Evolutionary conservation across 805 yeast species (phyloP).

Genomic region (Kregervanrija fluxuum): DNA sequence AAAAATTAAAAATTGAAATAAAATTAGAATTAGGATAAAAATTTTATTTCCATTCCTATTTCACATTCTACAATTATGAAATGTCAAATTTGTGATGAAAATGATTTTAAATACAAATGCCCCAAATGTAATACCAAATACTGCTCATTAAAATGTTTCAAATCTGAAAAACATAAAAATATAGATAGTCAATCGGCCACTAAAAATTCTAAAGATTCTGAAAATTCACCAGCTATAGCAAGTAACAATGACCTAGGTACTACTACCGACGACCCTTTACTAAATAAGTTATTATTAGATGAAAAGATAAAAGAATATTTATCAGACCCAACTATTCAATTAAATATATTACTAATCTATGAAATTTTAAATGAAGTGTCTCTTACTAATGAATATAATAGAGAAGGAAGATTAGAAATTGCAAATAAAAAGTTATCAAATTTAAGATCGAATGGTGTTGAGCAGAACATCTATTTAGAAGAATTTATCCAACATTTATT

Average conservation of each 20-base stretch:
- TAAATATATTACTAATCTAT: conserved; percentile 45
- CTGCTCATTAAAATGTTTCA: conserved; percentile 61
- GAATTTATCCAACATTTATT: conserved; percentile 37
- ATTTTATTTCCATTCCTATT: too few species aligned
- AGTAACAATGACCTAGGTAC: not conserved
- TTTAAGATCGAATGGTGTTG: conserved; percentile 56
- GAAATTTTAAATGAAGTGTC: conserved; percentile 40
- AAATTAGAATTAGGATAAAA: too few species aligned
- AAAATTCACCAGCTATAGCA: not conserved
- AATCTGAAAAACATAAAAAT: conserved; percentile 33
- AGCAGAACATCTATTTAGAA: conserved; percentile 61
- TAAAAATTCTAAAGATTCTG: conserved; percentile 1
- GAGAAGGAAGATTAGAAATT: conserved; percentile 49
- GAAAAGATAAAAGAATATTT: conserved; percentile 39
- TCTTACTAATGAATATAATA: conserved; percentile 40
- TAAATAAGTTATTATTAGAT: conserved; percentile 32
- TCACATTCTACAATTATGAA: conserved; percentile 7
- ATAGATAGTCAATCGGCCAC: conserved; percentile 5
- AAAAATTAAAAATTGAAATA: too few species aligned
- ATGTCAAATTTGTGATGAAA: conserved; percentile 22
- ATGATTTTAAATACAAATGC: conserved; percentile 37
- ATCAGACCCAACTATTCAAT: conserved; percentile 44
- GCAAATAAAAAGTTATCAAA: conserved; percentile 56
- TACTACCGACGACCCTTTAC: conserved; percentile 16
- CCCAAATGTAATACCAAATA: conserved; percentile 39